Evolutionary conservation across 176 grass and related monocot genomes (phyloP), one percentile per base, ranked within the genome.

Genomic region (Eragrostis nindensis): DNA sequence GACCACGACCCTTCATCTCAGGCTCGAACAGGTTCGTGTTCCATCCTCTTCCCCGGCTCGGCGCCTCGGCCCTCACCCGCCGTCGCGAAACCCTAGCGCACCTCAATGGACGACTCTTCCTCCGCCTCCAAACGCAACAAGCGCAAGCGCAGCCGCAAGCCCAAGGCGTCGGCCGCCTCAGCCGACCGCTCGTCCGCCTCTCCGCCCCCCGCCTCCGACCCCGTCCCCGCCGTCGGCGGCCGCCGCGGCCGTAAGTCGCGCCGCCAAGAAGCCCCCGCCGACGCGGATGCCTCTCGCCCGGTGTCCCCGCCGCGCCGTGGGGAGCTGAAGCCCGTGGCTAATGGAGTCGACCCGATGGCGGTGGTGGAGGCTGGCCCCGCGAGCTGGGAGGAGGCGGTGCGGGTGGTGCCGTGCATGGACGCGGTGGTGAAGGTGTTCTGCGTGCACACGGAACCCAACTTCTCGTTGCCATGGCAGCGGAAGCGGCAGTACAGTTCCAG

Each of bases 371-470:
- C 76, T 24, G 66, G 68, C 14, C 76, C 88, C 3, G 80, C 72
- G 1, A 86, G 53, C 81, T 94, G 90, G 95, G 92, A 91, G 24
- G 88, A 98, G 81, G 88, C 82, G 41, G 90, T 75, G 52, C 84
- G 83, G 81, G 96, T 89, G 16, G 77, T 93, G 60, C 92, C 96
- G 39, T 93, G 88, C 66, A 98, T 95, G 96, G 96, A 95, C 46
- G 92, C 92, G 4, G 95, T 98, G 25, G 96, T 98, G 47, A 98
- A 98, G 88, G 96, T 98, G 66, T 98, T 98, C 84, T 98, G 96
- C 70, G 90, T 91, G 59, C 96, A 95, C 81, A 98, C 96, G 2
- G 96, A 95, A 78, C 96, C 92, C 53, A 95, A 98, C 67, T 95
- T 98, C 74, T 98, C 90, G 48, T 75, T 98, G 61, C 96, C 92